Conservation (phyloP, 2,329 filamentous ascomycete genomes). For the Colletotrichum higginsianum region DNA sequence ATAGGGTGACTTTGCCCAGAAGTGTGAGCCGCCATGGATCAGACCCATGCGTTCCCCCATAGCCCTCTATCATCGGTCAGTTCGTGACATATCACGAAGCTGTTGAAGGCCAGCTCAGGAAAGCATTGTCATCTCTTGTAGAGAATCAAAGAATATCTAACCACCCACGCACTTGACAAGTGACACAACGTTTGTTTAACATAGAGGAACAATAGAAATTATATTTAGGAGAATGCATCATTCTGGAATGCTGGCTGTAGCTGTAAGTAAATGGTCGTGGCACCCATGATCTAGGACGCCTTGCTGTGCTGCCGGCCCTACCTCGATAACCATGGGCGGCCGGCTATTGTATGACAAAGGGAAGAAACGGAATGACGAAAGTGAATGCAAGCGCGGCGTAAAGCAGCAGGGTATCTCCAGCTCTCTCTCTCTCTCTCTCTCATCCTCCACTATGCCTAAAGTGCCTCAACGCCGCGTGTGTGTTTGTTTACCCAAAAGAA, state of each 20-base stretch:
- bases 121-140: too few species aligned
- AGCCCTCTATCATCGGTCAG: not conserved
- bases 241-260: slow-evolving; percentile 9
- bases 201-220: slow-evolving; percentile 18
- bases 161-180: too few species aligned
- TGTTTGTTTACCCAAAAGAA: slow-evolving; percentile 10
- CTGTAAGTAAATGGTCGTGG: slow-evolving; percentile 15
- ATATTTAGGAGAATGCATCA: slow-evolving; percentile 18
- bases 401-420: slow-evolving; percentile 38
- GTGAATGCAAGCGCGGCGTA: slow-evolving; percentile 23
- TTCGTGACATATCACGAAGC: not conserved
- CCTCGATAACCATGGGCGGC: not conserved
- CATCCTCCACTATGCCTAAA: slow-evolving; percentile 28
- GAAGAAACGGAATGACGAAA: not conserved
- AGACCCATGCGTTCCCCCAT: not conserved
- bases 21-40: not conserved
- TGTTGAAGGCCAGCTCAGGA: too few species aligned
- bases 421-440: slow-evolving; percentile 12
- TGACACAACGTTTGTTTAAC: not conserved
- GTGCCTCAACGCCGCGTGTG: slow-evolving; percentile 21
- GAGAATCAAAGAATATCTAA: too few species aligned
- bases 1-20: not conserved
- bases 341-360: slow-evolving; percentile 22
- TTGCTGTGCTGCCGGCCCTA: not conserved
- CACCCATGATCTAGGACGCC: not conserved